Evolutionary conservation across 805 yeast species (phyloP), one percentile per base, ranked within the genome.

Genomic region (Saccharomycodes ludwigii): DNA sequence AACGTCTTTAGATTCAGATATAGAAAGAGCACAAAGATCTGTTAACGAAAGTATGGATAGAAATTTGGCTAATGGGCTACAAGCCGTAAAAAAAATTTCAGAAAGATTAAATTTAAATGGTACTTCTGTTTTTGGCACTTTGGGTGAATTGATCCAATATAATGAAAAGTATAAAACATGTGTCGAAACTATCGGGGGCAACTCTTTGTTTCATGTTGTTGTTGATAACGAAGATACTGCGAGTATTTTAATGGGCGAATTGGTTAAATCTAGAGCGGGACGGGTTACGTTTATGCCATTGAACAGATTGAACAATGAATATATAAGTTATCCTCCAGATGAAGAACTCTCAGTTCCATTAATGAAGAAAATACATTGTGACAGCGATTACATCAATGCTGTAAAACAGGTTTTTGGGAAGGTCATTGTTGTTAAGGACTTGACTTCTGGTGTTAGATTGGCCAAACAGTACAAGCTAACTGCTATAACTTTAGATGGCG

Each of bases 401-500:
- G 71, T 88, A 4, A 65, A 64, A 40, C 91, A 83, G 40, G 73
- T 86, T 1, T 86, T 85, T 56, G 88, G 93, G 15, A 74, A 66
- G 44, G 73, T 91, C 0, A 70, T 86, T 25, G 86, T 91, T 1
- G 76, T 86, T 32, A 66, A 70, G 35, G 73, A 77, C 39, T 56
- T 88, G 28, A 74, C 68, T 29, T 63, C 65, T 19, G 94, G 94
- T 3, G 63, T 76, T 3, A 76, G 73, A 41, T 57, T 80, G 18
- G 75, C 94, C 0, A 68, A 69, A 29, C 54, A 59, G 7, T 69
- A 63, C 49, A 68, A 71, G 19, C 56, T 86, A 16, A 75, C 71
- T 43, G 81, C 94, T 1, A 79, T 91, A 11, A 91, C 98, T 0
- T 58, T 88, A 12, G 94, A 83, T 52, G 98, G 98, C 42, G 97